phyloP scores from a whole-genome alignment of 225 moss, liverwort and hornwort genomes.

The Anthoceros angustus region DNA sequence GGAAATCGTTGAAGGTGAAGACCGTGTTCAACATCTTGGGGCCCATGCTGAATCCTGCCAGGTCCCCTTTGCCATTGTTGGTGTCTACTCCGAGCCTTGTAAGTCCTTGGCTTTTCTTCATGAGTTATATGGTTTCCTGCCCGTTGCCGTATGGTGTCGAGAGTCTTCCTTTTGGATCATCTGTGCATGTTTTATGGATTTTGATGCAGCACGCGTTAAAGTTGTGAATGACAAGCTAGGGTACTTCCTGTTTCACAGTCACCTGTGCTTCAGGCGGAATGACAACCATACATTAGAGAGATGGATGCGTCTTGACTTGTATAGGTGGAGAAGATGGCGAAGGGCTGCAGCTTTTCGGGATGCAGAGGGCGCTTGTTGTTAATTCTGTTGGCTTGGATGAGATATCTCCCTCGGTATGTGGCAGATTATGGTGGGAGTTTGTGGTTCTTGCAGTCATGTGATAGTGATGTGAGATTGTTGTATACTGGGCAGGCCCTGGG shows the following conservation, averaged over 20 bases:
- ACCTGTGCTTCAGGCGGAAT: background rate
- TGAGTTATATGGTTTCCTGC: background rate
- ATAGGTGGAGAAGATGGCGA: constrained; percentile 67
- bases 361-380: constrained; percentile 75
- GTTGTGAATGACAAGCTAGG: too few relatives aligned
- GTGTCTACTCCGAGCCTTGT: constrained; percentile 81
- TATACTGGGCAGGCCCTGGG: constrained; percentile 20
- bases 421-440: constrained; percentile 1
- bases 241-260: background rate
- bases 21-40: constrained; percentile 98
- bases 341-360: constrained; percentile 68
- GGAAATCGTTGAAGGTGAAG: constrained; percentile 67
- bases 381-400: constrained; percentile 95
- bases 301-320: background rate
- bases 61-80: constrained; percentile 81
- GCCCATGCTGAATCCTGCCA: constrained; percentile 83
- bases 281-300: background rate
- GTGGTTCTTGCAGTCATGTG: background rate
- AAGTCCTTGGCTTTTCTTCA: constrained; percentile 8
- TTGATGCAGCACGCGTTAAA: too few relatives aligned
- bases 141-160: too few relatives aligned
- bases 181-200: too few relatives aligned
- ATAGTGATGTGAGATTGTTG: background rate
- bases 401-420: constrained; percentile 83
- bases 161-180: too few relatives aligned